A percentile compares a stretch with the other conserved stretches of the same genome.
Evolutionary conservation across 2,329 filamentous ascomycete species (phyloP).

Genomic region (Xylariales sp.): DNA sequence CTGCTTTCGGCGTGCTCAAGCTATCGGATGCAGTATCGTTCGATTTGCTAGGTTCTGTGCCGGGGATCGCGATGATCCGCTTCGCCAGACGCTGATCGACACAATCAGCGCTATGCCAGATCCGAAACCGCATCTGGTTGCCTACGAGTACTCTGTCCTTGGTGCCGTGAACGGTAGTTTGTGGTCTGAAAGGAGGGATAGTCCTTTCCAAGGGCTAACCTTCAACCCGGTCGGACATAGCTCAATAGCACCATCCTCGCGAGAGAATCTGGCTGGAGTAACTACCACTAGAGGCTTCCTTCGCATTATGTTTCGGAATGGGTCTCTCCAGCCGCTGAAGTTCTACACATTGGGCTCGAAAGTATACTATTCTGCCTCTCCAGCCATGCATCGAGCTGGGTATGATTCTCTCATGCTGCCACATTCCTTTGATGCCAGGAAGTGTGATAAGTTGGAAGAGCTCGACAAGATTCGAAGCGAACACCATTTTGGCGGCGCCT

Average conservation of each 20-base stretch:
- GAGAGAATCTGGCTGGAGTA: slow-evolving; percentile 39
- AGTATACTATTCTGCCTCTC: slow-evolving; percentile 65
- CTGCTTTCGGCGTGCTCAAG: slow-evolving; percentile 49
- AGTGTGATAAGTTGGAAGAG: slow-evolving; percentile 56
- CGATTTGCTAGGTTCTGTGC: slow-evolving; percentile 55
- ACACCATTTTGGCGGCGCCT: slow-evolving; percentile 62
- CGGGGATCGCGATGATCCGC: slow-evolving; percentile 48
- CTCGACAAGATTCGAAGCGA: slow-evolving; percentile 55
- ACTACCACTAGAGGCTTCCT: slow-evolving; percentile 55
- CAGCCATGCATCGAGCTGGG: slow-evolving; percentile 67
- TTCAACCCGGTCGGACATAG: slow-evolving; percentile 50
- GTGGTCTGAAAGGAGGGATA: neutral
- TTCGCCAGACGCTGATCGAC: slow-evolving; percentile 45
- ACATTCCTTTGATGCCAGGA: slow-evolving; percentile 57
- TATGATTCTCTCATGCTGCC: slow-evolving; percentile 63
- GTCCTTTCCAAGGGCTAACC: slow-evolving; percentile 38
- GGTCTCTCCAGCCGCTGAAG: slow-evolving; percentile 59
- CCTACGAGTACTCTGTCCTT: slow-evolving; percentile 41
- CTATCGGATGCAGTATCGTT: slow-evolving; percentile 57
- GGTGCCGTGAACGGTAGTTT: slow-evolving; percentile 27
- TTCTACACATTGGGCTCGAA: slow-evolving; percentile 67
- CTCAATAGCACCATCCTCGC: slow-evolving; percentile 32
- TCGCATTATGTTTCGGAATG: slow-evolving; percentile 54
- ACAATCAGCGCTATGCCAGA: slow-evolving; percentile 40
- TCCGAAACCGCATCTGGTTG: slow-evolving; percentile 44